These are phyloP conservation scores for Aspergillus pseudoviridinutans DNA, from an alignment of 2,329 filamentous ascomycete genomes.

Conservation along the genomic window DNA sequence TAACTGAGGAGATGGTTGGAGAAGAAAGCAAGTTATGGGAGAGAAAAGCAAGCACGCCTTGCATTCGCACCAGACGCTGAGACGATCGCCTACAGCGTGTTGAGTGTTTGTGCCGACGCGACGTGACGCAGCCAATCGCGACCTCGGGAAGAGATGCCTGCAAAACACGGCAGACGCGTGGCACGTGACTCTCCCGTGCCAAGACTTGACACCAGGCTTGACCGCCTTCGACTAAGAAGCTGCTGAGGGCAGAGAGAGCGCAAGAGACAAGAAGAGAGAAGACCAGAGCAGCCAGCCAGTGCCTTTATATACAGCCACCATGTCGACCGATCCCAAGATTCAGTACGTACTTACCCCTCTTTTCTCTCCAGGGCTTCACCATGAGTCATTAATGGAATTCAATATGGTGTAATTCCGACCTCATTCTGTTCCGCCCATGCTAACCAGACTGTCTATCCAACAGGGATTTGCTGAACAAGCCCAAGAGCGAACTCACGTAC, in stretches of 20 bases:
- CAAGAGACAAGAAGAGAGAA: conserved; percentile 2
- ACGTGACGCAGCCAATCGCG: conserved; percentile 39
- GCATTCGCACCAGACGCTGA: conserved; percentile 27
- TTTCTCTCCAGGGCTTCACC: conserved; percentile 9
- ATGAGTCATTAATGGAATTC: conserved; percentile 18
- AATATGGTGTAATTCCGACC: neutral
- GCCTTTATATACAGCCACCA: conserved; percentile 40
- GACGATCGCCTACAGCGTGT: conserved; percentile 24
- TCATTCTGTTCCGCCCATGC: conserved; percentile 5
- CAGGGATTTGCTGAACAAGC: conserved; percentile 85
- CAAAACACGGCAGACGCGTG: conserved; percentile 26
- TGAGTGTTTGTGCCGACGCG: conserved; percentile 32
- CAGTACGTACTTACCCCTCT: conserved; percentile 51
- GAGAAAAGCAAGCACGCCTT: conserved; percentile 27
- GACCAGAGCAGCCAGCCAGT: conserved; percentile 3
- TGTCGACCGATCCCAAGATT: conserved; percentile 65
- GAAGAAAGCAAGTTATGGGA: conserved; percentile 5
- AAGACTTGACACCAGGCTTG: conserved; percentile 3
- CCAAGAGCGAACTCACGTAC: conserved; percentile 86
- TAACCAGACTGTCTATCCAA: conserved; percentile 27
- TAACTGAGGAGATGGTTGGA: conserved; percentile 15
- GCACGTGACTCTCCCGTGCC: conserved; percentile 22
- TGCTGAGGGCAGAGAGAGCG: neutral
- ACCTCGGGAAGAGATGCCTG: conserved; percentile 10
- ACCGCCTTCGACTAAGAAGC: neutral